phyloP scores from a whole-genome alignment of 352 stramenopile species.

The Elongisporangium prolatum region DNA sequence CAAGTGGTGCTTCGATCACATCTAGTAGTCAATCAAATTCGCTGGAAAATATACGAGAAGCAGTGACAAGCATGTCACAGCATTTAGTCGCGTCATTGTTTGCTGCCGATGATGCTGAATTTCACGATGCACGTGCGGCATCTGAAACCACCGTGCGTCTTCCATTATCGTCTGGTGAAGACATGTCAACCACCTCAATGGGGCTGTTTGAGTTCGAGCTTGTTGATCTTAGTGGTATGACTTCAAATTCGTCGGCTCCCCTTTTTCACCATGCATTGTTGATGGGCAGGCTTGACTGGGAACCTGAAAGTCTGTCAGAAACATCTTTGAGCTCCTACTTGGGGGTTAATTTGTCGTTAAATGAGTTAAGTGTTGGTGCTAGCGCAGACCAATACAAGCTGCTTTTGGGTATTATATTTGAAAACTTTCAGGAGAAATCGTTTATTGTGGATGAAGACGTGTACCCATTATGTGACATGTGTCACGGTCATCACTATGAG shows the following conservation, averaged over 20 bases:
- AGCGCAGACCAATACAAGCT: slow-evolving; percentile 60
- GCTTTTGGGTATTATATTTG: slow-evolving; percentile 77
- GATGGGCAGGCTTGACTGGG: slow-evolving; percentile 64
- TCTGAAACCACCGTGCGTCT: slow-evolving; percentile 22
- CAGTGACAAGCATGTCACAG: slow-evolving; percentile 71
- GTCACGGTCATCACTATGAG: slow-evolving; percentile 62
- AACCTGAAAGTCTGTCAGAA: slow-evolving; percentile 69
- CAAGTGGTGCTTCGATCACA: slow-evolving; percentile 11
- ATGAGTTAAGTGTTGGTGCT: slow-evolving; percentile 71
- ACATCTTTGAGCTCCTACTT: slow-evolving; percentile 56
- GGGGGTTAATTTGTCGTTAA: slow-evolving; percentile 60
- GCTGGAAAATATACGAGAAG: slow-evolving; percentile 51
- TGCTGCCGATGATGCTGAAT: slow-evolving; percentile 76
- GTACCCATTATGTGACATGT: slow-evolving; percentile 59
- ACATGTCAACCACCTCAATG: slow-evolving; percentile 54
- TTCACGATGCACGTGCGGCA: slow-evolving; percentile 68
- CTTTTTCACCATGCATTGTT: slow-evolving; percentile 83
- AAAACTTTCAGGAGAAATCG: slow-evolving; percentile 84
- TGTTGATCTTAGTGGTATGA: slow-evolving; percentile 71
- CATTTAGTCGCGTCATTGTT: slow-evolving; percentile 74
- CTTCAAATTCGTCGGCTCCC: slow-evolving; percentile 40
- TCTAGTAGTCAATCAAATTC: slow-evolving; percentile 23
- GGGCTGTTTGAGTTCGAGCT: slow-evolving; percentile 84
- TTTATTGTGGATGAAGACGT: slow-evolving; percentile 76
- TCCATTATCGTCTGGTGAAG: slow-evolving; percentile 20